Base-by-base conservation (phyloP, 352 stramenopile genomes). In the Halophytophthora polymorphica region DNA sequence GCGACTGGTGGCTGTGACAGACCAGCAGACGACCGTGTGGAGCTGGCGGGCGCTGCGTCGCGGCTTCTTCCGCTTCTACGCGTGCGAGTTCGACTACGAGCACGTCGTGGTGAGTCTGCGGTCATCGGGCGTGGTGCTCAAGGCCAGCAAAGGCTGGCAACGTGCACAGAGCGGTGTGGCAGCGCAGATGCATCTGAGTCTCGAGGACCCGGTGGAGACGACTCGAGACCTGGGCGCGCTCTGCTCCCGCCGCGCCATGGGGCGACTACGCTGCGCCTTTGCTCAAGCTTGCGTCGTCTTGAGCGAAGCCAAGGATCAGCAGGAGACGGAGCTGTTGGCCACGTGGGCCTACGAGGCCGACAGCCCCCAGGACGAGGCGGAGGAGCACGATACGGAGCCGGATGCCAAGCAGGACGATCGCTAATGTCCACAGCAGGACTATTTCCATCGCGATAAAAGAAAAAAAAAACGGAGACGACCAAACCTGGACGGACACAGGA, bases 191-290 rank as follows among this genome's bases (percentile, higher is more conserved):
- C 73, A 69, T 8, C 42, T 94, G 2, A 77, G 74, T 25, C 64
- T 94, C n/a, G 79, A 94, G 71, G 83, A 92, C 37, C 83, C 83
- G 0, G 77, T 94, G 15, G 83, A 94, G 56, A 71, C 50, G 6
- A 63, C 70, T 22, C 73, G 81, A 8, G 81, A 94, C 53, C 58
- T 94, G 8, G 83, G 83, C n/a, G 51, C 41, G 39, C 67, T 90
- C 23, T 86, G 86, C 50, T 86, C 83, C 17, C 58, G 67, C 15
- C 71, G 74, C n/a, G 63, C 73, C 18, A 54, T 88, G 25, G 66
- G 59, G 12, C 71, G 69, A 8, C 51, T 91, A 12, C 76, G 77
- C 10, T 72, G 58, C 44, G 73, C 71, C 17, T 64, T 91, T 46
- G 71, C 77, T 28, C 69, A 81, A 25, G 69, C 60, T 14, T 78